These are phyloP conservation scores for Colletotrichum viniferum DNA, from an alignment of 2,329 filamentous ascomycete genomes.

Conservation along the genomic window DNA sequence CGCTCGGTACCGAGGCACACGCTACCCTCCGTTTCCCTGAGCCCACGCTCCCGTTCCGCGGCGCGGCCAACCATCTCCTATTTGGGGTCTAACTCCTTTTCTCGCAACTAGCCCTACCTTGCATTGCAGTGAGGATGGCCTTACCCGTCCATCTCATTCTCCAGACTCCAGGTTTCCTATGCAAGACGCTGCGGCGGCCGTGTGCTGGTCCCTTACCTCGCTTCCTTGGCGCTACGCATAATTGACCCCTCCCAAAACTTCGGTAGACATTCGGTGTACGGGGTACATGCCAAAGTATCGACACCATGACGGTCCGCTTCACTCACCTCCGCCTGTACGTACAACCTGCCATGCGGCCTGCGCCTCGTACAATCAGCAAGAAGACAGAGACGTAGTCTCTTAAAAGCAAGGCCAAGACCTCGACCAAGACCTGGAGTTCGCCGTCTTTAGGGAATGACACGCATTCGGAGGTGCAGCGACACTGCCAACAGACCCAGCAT, in stretches of 20 bases:
- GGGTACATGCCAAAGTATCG: background rate
- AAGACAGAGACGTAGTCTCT: background rate
- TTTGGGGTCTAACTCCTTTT: constrained; percentile 14
- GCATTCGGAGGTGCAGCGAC: constrained; percentile 14
- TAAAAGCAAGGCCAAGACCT: background rate
- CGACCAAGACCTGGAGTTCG: constrained; percentile 1
- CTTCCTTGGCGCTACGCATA: background rate
- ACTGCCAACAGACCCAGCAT: background rate
- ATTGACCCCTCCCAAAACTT: background rate
- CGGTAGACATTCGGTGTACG: background rate
- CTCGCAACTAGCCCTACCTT: background rate
- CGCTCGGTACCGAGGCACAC: constrained; percentile 17
- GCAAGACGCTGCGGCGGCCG: constrained; percentile 7
- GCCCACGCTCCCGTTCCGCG: constrained; percentile 16
- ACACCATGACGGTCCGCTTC: background rate
- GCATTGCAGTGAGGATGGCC: background rate
- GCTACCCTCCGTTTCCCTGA: background rate
- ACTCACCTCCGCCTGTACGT: background rate
- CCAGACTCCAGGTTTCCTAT: constrained; percentile 15
- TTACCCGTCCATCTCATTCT: constrained; percentile 5
- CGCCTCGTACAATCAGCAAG: background rate
- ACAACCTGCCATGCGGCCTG: background rate
- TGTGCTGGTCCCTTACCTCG: background rate
- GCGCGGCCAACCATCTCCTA: constrained; percentile 13
- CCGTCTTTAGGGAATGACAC: constrained; percentile 10